Evolutionary conservation across 2,329 filamentous ascomycete species (phyloP).

Genomic region (Xylariaceae sp.): DNA sequence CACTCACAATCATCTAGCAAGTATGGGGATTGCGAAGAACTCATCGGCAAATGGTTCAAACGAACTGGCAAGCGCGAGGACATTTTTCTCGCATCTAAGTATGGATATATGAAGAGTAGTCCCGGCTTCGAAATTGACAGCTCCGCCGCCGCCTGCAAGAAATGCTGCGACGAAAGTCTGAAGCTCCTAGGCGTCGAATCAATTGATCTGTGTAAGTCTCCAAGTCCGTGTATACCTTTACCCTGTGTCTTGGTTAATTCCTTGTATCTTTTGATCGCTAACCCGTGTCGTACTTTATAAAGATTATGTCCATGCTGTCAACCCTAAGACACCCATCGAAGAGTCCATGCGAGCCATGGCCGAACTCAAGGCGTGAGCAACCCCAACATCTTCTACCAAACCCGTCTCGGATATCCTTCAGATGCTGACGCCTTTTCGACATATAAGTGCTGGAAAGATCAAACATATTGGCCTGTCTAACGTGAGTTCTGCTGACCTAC

Average conservation of each 20-base stretch:
- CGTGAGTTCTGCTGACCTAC: constrained; percentile 45
- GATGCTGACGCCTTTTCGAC: neutral
- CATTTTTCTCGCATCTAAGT: constrained; percentile 54
- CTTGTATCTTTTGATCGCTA: too few species aligned
- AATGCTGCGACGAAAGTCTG: constrained; percentile 40
- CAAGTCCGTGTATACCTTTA: too few species aligned
- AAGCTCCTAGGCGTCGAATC: constrained; percentile 37
- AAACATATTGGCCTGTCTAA: constrained; percentile 50
- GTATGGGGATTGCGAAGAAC: constrained; percentile 46
- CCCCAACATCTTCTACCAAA: neutral
- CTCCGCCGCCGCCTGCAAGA: constrained; percentile 40
- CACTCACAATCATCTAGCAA: constrained; percentile 16
- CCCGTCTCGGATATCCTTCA: neutral
- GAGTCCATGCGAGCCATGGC: constrained; percentile 43
- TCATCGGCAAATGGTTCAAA: constrained; percentile 49
- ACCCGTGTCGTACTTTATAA: too few species aligned
- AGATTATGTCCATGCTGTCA: constrained; percentile 41
- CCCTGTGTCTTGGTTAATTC: too few species aligned
- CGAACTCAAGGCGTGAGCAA: constrained; percentile 36
- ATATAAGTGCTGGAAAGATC: constrained; percentile 48
- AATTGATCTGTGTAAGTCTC: constrained; percentile 40
- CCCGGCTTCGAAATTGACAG: constrained; percentile 28
- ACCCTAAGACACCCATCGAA: constrained; percentile 44
- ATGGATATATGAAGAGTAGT: constrained; percentile 35
- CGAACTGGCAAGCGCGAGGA: constrained; percentile 42